Evolutionary conservation across 2,329 filamentous ascomycete genomes (phyloP).

Genomic region (Ophiobolus disseminans): DNA sequence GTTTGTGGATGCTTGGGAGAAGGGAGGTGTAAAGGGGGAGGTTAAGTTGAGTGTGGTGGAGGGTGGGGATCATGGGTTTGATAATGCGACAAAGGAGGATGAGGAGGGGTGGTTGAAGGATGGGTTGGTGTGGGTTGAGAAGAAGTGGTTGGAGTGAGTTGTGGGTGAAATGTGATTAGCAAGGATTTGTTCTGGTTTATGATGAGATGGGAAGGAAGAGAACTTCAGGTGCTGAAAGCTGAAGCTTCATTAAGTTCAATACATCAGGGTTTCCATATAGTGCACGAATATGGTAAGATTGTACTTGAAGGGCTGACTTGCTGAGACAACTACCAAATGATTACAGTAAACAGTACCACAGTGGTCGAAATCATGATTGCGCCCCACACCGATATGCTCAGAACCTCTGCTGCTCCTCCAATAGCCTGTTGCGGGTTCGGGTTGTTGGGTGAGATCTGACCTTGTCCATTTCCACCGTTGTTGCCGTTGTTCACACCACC

Average conservation of each 20-base stretch:
- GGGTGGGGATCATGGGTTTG: slow-evolving; percentile 43
- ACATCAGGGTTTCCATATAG: no score
- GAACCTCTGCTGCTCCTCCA: slow-evolving; percentile 4
- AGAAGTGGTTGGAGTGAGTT: slow-evolving; percentile 29
- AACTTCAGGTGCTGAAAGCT: no score
- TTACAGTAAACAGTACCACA: slow-evolving; percentile 5
- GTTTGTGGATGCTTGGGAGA: slow-evolving; percentile 35
- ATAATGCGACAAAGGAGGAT: slow-evolving; percentile 30
- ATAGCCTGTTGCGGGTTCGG: not conserved
- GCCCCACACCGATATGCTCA: slow-evolving; percentile 1
- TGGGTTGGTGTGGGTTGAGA: slow-evolving; percentile 34
- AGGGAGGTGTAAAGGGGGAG: slow-evolving; percentile 18
- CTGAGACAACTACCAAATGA: not conserved
- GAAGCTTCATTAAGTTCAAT: no score
- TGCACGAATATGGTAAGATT: no score
- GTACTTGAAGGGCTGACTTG: no score
- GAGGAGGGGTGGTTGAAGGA: slow-evolving; percentile 40
- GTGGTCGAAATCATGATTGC: slow-evolving; percentile 7
- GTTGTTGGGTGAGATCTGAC: not conserved
- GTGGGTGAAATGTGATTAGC: not conserved
- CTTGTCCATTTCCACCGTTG: slow-evolving; percentile 1
- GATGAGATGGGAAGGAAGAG: no score
- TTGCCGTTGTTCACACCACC: not conserved
- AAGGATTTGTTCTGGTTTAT: no score
- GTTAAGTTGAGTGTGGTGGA: slow-evolving; percentile 26